A percentile compares a stretch with the other conserved stretches of the same genome.
These are phyloP conservation scores for Medicago ruthenica DNA, from an alignment of 306 rosid species.

Conservation along the genomic window DNA sequence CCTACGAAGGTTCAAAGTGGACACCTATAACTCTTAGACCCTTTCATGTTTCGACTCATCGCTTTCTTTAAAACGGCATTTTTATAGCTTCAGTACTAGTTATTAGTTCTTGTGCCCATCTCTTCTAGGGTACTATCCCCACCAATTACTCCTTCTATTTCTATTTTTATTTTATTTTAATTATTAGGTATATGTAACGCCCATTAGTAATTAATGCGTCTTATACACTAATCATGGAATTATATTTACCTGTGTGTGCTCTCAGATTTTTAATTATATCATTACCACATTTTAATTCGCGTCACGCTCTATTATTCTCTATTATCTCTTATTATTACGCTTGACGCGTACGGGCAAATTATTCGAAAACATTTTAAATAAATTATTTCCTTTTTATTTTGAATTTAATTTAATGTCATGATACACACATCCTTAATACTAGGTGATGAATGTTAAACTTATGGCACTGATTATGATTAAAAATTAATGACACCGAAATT, in stretches of 20 bases:
- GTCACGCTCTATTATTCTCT: background rate
- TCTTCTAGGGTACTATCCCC: conserved; percentile 1
- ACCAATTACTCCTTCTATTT: background rate
- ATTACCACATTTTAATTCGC: conserved; percentile 12
- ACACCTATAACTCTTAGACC: conserved; percentile 51
- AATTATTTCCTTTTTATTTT: too few relatives aligned
- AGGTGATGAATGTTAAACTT: background rate
- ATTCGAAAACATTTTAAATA: too few relatives aligned
- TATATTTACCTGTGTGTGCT: conserved; percentile 41
- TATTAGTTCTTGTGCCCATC: conserved; percentile 46
- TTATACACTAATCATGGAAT: conserved; percentile 42
- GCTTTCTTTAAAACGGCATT: conserved; percentile 51
- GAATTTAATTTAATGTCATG: too few relatives aligned
- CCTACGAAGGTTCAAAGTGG: conserved; percentile 46
- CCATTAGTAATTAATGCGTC: conserved; percentile 55
- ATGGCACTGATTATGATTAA: conserved; percentile 16
- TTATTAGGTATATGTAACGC: background rate
- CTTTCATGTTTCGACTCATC: conserved; percentile 40
- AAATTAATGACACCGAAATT: conserved; percentile 11
- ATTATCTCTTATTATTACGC: background rate
- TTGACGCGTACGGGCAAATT: too few relatives aligned
- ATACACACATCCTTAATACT: background rate
- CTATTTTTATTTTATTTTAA: too few relatives aligned
- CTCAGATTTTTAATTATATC: background rate
- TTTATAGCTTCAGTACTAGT: conserved; percentile 20